Evolutionary conservation across 441 rosid genomes (phyloP), one percentile per base, ranked within the genome.

Genomic region (Aquilaria agallochum): DNA sequence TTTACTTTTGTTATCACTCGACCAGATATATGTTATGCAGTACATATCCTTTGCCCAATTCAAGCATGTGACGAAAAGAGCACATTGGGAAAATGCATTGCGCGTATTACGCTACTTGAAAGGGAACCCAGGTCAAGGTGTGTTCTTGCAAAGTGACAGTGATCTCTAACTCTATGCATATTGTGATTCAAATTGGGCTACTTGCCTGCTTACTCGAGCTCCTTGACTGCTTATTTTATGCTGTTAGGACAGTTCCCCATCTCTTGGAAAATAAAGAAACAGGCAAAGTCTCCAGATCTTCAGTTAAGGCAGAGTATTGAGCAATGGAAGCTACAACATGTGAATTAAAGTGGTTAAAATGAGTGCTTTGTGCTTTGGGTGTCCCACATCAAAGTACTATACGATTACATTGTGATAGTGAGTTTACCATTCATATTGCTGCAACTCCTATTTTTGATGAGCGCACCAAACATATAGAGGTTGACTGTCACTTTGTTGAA

Each of bases 41-140:
- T 15, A 15, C 15, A 15, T 15, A 15, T 15, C 15, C 15, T 15
- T 15, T 15, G 15, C 15, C 15, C 15, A 15, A 15, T 15, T 15
- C 15, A 15, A 15, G 15, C 15, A 15, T 15, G 15, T 15, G 15
- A 15, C 15, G 15, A 15, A 15, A 15, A 15, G 15, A 15, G 15
- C 15, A 15, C 15, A 15, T 15, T 15, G 15, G 15, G 15, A 15
- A 15, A 15, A 15, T 15, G 15, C 15, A 15, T 15, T 15, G 15
- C 15, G 15, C 15, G 15, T 15, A 15, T 15, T 15, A 0, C 58
- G 59, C 0, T 71, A 60, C n/a, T 11, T 71, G 1, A 71, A 71
- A 52, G 14, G 15, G 0, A 6, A 6, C 30, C 69, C 57, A 2
- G 32, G 59, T 0, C 61, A 70, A 31, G 69, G 48, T 0, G 34